phyloP scores from a whole-genome alignment of 2,329 filamentous ascomycete species.

The Trichoderma aggressivum region DNA sequence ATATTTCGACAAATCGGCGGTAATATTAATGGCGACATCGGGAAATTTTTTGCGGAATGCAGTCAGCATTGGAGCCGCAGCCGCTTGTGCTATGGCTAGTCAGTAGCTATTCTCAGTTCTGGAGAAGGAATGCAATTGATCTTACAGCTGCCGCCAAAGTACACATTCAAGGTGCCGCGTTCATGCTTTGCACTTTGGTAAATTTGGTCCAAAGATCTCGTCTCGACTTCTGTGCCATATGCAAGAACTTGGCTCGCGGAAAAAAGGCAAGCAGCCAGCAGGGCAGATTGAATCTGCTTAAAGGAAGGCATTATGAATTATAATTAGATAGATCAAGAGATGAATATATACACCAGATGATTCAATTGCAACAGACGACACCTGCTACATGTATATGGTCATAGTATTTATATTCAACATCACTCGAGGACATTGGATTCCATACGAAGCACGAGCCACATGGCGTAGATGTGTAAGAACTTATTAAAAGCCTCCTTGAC shows the following conservation, averaged over 20 bases:
- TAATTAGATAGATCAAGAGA: background rate
- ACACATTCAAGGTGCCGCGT: background rate
- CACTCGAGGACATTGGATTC: background rate
- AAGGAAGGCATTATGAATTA: background rate
- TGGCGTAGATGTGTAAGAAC: background rate
- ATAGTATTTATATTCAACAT: background rate
- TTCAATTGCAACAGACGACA: background rate
- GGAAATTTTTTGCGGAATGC: background rate
- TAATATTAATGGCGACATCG: conserved; percentile 8
- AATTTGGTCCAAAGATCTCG: background rate
- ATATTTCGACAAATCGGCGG: conserved; percentile 4
- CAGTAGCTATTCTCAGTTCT: background rate
- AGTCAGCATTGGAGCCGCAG: background rate
- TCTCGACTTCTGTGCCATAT: background rate
- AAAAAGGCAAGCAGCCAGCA: background rate
- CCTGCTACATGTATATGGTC: background rate
- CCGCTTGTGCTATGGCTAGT: background rate
- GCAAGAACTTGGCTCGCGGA: background rate
- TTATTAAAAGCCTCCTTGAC: background rate
- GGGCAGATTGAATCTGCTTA: background rate
- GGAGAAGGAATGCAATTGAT: too few species aligned
- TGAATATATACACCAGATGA: background rate
- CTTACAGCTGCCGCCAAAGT: conserved; percentile 6
- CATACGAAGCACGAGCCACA: background rate
- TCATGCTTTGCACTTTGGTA: background rate